Base-by-base conservation (phyloP, 2,329 filamentous ascomycete genomes). In the Fusarium anguioides region DNA sequence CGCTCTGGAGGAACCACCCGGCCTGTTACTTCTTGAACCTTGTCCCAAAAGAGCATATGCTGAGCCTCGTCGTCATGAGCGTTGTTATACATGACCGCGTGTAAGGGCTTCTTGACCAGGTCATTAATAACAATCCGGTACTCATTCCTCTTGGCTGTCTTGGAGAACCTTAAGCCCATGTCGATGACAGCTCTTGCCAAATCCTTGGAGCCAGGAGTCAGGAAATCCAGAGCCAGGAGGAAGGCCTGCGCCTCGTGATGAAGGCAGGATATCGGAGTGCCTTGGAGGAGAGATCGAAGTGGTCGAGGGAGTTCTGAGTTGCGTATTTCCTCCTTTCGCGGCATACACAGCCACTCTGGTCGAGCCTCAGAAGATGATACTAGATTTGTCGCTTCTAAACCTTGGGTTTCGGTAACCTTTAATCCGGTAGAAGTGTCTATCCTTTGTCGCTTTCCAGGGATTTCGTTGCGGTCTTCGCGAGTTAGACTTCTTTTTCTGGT, bases 121-220 rank as follows among this genome's bases (percentile, higher is more conserved):
- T 59, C 14, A 14, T 46, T 36, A 14, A 70, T 47, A n/a, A 69
- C 70, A 20, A 71, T 69, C 6, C 49, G 51, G 35, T 60, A 61
- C 31, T 71, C 65, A 18, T 46, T 59, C 8, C 46, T 65, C 31
- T n/a, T 68, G 36, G 65, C 59, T 17, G 60, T 58, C 36, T 45
- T 60, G 7, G 51, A 49, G 24, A 60, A 67, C 10, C 70, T 53
- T 20, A 62, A 33, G 12, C 65, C 65, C 51, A 72, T 57, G 12
- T 72, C 69, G n/a, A 59, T 51, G 4, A 58, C 50, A 11, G 69
- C 68, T 9, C 40, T 55, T n/a, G 59, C 64, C 17, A 67, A 31
- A 14, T 56, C 65, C 14, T 45, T 36, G 6, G 55, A 56, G 17
- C 48, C 46, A 10, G 47, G 31, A 41, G 35, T 40, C 54, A 39